Conservation (phyloP, 345 rosid species). For the Citrus hindsii region DNA sequence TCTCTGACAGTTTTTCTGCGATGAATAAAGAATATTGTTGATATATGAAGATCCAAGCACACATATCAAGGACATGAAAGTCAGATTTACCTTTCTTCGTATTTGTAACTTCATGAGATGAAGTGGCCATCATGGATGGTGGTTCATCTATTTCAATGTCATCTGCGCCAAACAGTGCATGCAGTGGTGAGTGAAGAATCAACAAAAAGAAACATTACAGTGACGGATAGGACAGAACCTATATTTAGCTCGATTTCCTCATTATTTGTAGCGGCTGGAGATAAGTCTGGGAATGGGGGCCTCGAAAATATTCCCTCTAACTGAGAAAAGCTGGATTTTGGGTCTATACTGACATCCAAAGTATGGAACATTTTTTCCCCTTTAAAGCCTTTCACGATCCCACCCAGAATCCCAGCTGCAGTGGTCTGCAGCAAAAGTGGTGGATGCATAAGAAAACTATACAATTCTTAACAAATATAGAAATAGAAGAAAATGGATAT, state of each 20-base stretch:
- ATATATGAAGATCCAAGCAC: neutral
- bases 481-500: neutral
- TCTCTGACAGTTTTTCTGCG: conserved; percentile 38
- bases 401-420: conserved; percentile 39
- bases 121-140: conserved; percentile 17
- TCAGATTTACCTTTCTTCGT: conserved; percentile 24
- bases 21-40: conserved; percentile 1
- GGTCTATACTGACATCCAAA: conserved; percentile 12
- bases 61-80: neutral
- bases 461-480: neutral
- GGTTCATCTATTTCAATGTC: conserved; percentile 53
- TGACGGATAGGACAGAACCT: conserved; percentile 27
- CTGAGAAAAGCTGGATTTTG: conserved; percentile 24
- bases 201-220: neutral
- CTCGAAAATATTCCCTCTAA: conserved; percentile 37
- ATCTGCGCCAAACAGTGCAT: conserved; percentile 31
- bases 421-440: conserved; percentile 25
- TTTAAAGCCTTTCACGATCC: conserved; percentile 41
- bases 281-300: conserved; percentile 26
- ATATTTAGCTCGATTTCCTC: conserved; percentile 36
- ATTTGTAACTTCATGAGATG: conserved; percentile 28
- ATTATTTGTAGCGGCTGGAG: conserved; percentile 15
- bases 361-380: conserved; percentile 28
- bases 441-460: conserved; percentile 14
- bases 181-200: conserved; percentile 2